Conservation (phyloP, 1,284 basidiomycete species). For the Rhodotorula sp. region DNA sequence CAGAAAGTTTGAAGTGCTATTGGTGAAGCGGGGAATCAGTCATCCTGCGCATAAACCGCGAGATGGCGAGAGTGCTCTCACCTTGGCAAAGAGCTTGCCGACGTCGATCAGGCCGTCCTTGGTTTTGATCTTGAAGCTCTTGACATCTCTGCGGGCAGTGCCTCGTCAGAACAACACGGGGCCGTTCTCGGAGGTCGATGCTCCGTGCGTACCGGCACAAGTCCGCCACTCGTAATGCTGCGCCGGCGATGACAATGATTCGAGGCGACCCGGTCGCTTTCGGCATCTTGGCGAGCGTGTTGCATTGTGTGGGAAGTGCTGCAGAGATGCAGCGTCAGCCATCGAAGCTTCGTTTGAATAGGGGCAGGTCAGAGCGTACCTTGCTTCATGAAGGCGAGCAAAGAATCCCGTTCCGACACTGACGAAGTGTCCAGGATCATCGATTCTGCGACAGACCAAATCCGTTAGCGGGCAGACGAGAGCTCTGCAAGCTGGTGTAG, state of each 20-base stretch:
- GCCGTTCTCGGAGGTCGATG: too few relatives aligned
- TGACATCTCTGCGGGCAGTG: conserved; percentile 61
- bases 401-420: conserved; percentile 67
- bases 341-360: not conserved
- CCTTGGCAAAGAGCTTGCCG: conserved; percentile 72
- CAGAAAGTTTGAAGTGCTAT: conserved; percentile 71
- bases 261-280: conserved; percentile 74
- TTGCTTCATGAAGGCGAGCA: conserved; percentile 69
- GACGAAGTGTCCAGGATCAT: conserved; percentile 69
- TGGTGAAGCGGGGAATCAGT: not conserved
- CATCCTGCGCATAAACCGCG: not conserved
- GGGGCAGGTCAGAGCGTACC: conserved; percentile 52
- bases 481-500: not conserved
- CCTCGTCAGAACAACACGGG: not conserved
- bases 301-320: conserved; percentile 68
- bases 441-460: conserved; percentile 47
- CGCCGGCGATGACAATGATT: conserved; percentile 69
- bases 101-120: conserved; percentile 63
- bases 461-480: conserved; percentile 38
- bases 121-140: conserved; percentile 57
- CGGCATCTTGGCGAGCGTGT: conserved; percentile 67
- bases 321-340: conserved; percentile 5
- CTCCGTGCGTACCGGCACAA: conserved; percentile 57
- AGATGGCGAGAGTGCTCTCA: not conserved
- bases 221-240: conserved; percentile 75